Base-by-base conservation (phyloP, 1,139 yeast species). In the Candida frijolesensis region DNA sequence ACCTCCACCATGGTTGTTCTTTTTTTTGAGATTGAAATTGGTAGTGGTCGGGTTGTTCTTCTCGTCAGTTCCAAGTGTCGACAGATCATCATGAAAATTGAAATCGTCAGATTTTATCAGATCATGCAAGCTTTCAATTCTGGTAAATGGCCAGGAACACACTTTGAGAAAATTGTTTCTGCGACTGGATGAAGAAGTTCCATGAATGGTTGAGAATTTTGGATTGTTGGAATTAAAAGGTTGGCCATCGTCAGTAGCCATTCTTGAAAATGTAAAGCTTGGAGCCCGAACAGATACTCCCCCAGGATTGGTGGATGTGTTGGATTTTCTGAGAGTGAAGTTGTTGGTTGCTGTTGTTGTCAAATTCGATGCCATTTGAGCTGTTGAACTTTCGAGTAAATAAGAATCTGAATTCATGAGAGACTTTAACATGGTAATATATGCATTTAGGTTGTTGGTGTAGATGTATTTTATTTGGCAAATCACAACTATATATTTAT, bases 141-240 rank as follows among this genome's bases (percentile, higher is more conserved):
- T 49, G 12, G 51, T 47, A 37, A 55, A 55, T 25, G 58, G 57
- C 58, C 58, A 55, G 2, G 55, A 52, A 42, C 56, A 55, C 1
- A 49, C 56, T 47, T 53, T 55, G 10, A 55, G 45, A 37, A 55
- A 55, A 44, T 52, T 53, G n/a, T 53, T 49, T 30, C 58, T 34
- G 12, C 50, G 44, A 11, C 42, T 44, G 10, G 45, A 25, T 29
- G 46, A 35, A 6, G 47, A 45, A 7, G 47, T 45, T 4, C 51
- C 49, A 34, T 45, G 42, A 25, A 49, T 45, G 5, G 51, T 49
- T 12, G 48, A 35, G 30, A 45, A 49, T 27, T 40, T 38, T 12
- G 37, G 16, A 38, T 35, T 44, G 16, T 43, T 33, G 9, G 29
- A 32, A 29, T 35, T 9, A 22, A 35, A 37, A 8, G 42, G 8